These are phyloP conservation scores for Fusarium pininemorale DNA, from an alignment of 2,329 filamentous ascomycete genomes.

Conservation along the genomic window DNA sequence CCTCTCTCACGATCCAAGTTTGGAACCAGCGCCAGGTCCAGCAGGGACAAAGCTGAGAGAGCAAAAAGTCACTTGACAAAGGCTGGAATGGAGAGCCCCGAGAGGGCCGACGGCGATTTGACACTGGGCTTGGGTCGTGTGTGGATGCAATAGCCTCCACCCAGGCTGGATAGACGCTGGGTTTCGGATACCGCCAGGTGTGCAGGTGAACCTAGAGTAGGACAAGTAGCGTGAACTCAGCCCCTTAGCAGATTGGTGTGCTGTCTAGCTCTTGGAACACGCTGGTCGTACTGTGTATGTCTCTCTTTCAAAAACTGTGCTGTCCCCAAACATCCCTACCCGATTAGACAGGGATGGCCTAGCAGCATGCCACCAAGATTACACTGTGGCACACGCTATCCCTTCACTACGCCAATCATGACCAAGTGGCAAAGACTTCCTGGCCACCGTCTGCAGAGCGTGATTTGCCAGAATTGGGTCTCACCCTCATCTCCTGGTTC, in stretches of 20 bases:
- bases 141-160: conserved; percentile 16
- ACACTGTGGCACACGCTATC: conserved; percentile 42
- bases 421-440: conserved; percentile 45
- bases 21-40: conserved; percentile 13
- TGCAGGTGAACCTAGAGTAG: conserved; percentile 16
- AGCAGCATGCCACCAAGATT: conserved; percentile 45
- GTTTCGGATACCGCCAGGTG: conserved; percentile 33
- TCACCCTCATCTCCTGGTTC: conserved; percentile 37
- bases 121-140: conserved; percentile 37
- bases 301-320: conserved; percentile 35
- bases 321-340: conserved; percentile 27
- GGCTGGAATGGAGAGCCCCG: conserved; percentile 40
- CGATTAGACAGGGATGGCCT: conserved; percentile 19
- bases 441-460: conserved; percentile 31
- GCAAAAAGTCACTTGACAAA: conserved; percentile 38
- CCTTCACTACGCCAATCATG: conserved; percentile 45
- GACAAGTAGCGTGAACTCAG: conserved; percentile 31
- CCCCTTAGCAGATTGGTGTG: conserved; percentile 31
- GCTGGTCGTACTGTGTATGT: conserved; percentile 30
- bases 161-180: conserved; percentile 27
- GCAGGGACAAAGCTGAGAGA: conserved; percentile 16
- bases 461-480: conserved; percentile 45
- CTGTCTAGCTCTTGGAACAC: conserved; percentile 26
- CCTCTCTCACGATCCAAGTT: conserved; percentile 31
- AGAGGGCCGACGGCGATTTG: conserved; percentile 26